Evolutionary conservation across 148 eudicot genomes (phyloP), one percentile per base, ranked within the genome.

Genomic region (Amaranthus hypochondriacus): DNA sequence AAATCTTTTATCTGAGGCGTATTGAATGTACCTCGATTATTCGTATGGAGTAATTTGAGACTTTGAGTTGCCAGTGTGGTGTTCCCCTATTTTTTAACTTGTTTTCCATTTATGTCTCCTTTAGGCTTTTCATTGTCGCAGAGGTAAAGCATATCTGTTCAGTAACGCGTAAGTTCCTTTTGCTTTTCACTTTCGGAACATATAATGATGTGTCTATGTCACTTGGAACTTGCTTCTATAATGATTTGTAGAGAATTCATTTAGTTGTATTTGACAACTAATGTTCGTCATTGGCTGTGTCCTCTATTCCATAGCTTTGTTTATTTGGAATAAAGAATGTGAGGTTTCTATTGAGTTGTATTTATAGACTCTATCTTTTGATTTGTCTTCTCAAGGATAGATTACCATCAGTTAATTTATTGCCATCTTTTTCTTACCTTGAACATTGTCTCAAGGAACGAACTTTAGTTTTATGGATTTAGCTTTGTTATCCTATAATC

Each of bases 71-170:
- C 44, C 56, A 9, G 51, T 57, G 54, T 66, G 39, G 4, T 51
- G 4, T 66, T 42, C 18, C 28, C 68, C 11, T 56, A n/a, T 49
- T 4, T 9, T 57, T 61, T 75, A 80, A 80, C 69, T 57, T 66
- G 18, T 56, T n/a, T 28, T 43, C 5, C 15, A n/a, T 7, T 14
- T 4, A 48, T 70, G 78, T 1, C 71, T 47, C 81, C 73, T 62
- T 63, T 89, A 93, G 98, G 83, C 83, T 72, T 93, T 90, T 76
- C 89, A 87, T 63, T 78, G 91, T 79, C 89, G 87, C 49, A 82
- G 89, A 83, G 98, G 98, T 75, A 93, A 88, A 71, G 98, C 98
- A 57, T 93, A 88, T 82, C 83, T 93, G 74, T 88, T 91, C 79
- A 88, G 78, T 56, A 88, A 82, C 12, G 92, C 78, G 98, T 93